Conservation (phyloP, 2,329 filamentous ascomycete species). For the Beauveria asiatica region DNA sequence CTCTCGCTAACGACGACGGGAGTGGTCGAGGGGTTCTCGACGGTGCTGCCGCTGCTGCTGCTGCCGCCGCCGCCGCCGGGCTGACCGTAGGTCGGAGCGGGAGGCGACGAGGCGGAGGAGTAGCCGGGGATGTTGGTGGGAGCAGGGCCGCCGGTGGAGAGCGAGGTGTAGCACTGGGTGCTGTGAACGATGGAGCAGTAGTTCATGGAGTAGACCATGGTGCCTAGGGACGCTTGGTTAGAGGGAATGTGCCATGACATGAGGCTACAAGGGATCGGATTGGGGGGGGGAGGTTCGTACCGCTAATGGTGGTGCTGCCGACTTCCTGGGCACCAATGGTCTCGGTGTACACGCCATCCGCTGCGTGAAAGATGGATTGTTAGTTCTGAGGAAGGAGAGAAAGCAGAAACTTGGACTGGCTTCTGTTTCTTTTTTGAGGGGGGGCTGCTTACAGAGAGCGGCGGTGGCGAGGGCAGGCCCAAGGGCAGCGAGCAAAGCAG, state of each 20-base stretch:
- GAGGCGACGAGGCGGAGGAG: not conserved
- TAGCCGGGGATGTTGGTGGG: not conserved
- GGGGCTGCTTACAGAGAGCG: constrained; percentile 2
- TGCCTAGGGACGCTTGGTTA: constrained; percentile 16
- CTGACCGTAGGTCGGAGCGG: constrained; percentile 2
- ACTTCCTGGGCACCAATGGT: constrained; percentile 23
- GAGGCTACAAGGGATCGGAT: not conserved
- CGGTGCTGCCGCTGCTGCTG: constrained; percentile 10
- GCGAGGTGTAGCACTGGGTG: constrained; percentile 25
- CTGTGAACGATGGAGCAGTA: constrained; percentile 27
- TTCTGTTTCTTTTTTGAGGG: not conserved
- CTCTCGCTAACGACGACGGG: constrained; percentile 10
- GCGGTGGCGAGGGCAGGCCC: not conserved
- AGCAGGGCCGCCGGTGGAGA: constrained; percentile 18
- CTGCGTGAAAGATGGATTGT: constrained; percentile 14
- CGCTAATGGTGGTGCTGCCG: constrained; percentile 24
- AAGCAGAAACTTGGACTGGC: not conserved
- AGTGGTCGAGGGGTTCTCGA: constrained; percentile 10
- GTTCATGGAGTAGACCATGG: constrained; percentile 27
- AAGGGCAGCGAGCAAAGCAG: constrained; percentile 5
- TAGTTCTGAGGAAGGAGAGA: not conserved
- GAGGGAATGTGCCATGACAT: not conserved
- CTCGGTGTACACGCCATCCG: constrained; percentile 21
- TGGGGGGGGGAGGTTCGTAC: constrained; percentile 14
- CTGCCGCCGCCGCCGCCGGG: not conserved